Base-by-base conservation (phyloP, 768 basidiomycete species). In the Chalciporus piperatus region DNA sequence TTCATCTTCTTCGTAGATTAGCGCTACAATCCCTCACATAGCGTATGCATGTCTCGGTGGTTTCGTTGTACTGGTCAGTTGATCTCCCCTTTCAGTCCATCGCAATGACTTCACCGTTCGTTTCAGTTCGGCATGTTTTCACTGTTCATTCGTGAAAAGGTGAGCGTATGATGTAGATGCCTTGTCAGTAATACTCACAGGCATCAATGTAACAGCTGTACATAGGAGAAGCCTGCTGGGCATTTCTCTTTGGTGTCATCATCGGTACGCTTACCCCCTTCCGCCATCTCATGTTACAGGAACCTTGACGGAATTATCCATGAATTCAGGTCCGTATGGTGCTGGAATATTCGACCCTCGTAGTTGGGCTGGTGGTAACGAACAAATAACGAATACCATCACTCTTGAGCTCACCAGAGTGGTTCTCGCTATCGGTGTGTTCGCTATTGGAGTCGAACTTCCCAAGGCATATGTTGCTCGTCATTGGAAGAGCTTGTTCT, bases 391-490 rank as follows among this genome's bases (percentile, higher is more conserved):
- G 11, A 91, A 98, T 70, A 71, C 74, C 20, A 89, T 99, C 52
- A 95, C 92, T 1, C 78, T 99, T 52, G 97, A 99, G 70, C 63
- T 84, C 50, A 94, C 92, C 9, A 81, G 97, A 14, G 85, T 98
- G 50, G 89, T 98, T 41, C 82, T 99, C 28, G 97, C 96, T 14
- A 89, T 98, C 48, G 93, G 93, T 17, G 96, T 99, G 0, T 99
- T 99, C 67, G 96, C 96, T 8, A 92, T 99, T 48, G 97, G 97
- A 14, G 97, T 98, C 20, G 97, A 99, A 66, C 76, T 98, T 65
- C 97, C 97, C 20, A 93, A 94, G 72, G 90, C 90, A 4, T 99
- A 98, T 71, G 89, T 98, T 81, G 74, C 77, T 19, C 79, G 83
- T n/a, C 97, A 98, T 63, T 97, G 94, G 93, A 85, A 80, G 62